These are phyloP conservation scores for Xylaria multiplex DNA, from an alignment of 2,329 filamentous ascomycete genomes.

Conservation along the genomic window DNA sequence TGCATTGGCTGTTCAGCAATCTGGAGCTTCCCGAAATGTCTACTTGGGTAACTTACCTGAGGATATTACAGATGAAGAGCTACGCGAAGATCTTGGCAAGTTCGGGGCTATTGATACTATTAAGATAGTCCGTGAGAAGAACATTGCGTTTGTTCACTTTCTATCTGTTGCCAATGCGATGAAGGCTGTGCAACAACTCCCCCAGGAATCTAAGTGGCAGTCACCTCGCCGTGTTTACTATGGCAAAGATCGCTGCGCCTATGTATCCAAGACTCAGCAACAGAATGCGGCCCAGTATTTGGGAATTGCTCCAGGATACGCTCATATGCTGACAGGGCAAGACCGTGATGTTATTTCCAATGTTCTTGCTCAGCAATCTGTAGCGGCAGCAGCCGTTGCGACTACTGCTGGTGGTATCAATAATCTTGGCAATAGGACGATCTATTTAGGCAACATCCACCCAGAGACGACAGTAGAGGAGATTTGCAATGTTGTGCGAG, in stretches of 20 bases:
- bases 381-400: constrained; percentile 94
- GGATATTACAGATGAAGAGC: constrained; percentile 88
- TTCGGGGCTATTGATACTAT: constrained; percentile 97
- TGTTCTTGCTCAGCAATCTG: constrained; percentile 95
- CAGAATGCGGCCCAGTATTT: constrained; percentile 99
- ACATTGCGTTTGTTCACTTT: constrained; percentile 97
- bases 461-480: constrained; percentile 99
- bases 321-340: constrained; percentile 93
- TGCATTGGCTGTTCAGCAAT: constrained; percentile 96
- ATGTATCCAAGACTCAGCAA: constrained; percentile 99
- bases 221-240: constrained; percentile 96
- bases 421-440: constrained; percentile 96
- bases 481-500: constrained; percentile 98
- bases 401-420: constrained; percentile 97
- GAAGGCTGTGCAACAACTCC: constrained; percentile 96
- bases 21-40: constrained; percentile 94
- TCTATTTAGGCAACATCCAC: constrained; percentile 98
- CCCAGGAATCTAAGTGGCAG: constrained; percentile 97
- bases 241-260: constrained; percentile 97
- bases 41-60: constrained; percentile 94
- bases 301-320: constrained; percentile 95
- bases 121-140: constrained; percentile 98
- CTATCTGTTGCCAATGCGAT: constrained; percentile 95
- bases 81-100: constrained; percentile 94
- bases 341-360: constrained; percentile 97